Conservation (phyloP, 495 filamentous ascomycete genomes). For the Darksidea phi region DNA sequence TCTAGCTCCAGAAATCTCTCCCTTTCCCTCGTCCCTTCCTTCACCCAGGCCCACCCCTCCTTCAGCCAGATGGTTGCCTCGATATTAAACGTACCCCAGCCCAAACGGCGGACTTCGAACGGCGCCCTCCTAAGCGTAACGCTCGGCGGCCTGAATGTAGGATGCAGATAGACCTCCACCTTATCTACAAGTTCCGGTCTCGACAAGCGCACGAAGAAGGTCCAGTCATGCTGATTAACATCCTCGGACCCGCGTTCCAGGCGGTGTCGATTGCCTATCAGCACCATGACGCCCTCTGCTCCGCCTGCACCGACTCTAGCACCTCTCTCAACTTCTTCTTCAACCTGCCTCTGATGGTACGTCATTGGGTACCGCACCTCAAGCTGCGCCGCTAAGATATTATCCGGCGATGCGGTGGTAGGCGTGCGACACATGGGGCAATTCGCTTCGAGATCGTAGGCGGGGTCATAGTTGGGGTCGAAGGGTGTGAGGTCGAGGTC, state of each 20-base stretch:
- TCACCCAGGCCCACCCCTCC: conserved; percentile 32
- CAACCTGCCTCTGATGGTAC: conserved; percentile 28
- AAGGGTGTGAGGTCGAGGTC: conserved; percentile 32
- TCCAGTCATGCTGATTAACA: conserved; percentile 36
- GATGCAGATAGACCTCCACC: conserved; percentile 35
- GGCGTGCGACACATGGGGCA: conserved; percentile 39
- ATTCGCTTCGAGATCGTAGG: conserved; percentile 26
- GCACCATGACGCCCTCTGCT: conserved; percentile 29
- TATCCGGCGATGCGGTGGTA: conserved; percentile 26
- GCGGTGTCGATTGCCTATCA: conserved; percentile 37
- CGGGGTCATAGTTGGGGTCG: conserved; percentile 11
- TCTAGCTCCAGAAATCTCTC: conserved; percentile 26
- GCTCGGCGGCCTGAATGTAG: conserved; percentile 31
- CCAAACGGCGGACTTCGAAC: conserved; percentile 31
- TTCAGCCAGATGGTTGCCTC: conserved; percentile 25
- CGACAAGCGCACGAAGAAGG: conserved; percentile 34
- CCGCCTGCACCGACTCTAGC: background rate
- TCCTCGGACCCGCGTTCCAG: background rate
- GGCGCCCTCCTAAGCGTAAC: conserved; percentile 29
- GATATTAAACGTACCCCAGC: conserved; percentile 39
- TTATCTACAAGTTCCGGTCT: conserved; percentile 35
- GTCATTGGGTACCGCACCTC: conserved; percentile 18
- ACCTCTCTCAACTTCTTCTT: conserved; percentile 19
- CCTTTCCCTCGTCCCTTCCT: conserved; percentile 15
- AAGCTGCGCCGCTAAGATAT: conserved; percentile 1